Conservation (phyloP, 495 filamentous ascomycete species). For the Penicillium desertorum region DNA sequence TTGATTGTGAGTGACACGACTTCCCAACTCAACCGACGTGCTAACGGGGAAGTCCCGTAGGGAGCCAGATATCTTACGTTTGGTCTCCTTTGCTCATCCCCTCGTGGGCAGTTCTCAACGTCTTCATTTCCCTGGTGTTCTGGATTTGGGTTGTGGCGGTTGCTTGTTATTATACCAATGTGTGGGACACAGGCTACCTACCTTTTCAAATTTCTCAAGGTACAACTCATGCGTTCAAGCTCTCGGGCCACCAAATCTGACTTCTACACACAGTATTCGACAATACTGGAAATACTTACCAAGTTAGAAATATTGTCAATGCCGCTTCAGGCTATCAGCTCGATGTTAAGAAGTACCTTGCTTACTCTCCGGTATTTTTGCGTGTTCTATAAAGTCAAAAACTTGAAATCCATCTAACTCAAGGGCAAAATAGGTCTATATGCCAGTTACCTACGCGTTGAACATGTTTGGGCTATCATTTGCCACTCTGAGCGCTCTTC, state of each 20-base stretch:
- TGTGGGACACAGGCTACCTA: conserved; percentile 48
- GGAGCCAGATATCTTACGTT: conserved; percentile 84
- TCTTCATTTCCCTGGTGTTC: conserved; percentile 68
- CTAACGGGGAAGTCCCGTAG: conserved; percentile 50
- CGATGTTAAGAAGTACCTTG: conserved; percentile 65
- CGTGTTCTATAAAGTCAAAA: not conserved
- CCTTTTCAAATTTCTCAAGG: conserved; percentile 30
- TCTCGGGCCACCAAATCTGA: not conserved
- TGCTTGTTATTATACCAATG: conserved; percentile 49
- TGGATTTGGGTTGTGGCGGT: conserved; percentile 78
- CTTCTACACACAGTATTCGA: conserved; percentile 62
- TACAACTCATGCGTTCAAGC: conserved; percentile 1
- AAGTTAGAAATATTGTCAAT: conserved; percentile 71
- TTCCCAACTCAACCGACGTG: conserved; percentile 41
- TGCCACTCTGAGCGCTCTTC: conserved; percentile 67
- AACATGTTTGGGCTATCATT: conserved; percentile 76
- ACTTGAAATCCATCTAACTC: not conserved
- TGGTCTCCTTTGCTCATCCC: conserved; percentile 76
- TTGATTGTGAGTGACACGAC: conserved; percentile 52
- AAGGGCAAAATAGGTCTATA: conserved; percentile 53
- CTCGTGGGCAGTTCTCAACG: conserved; percentile 82
- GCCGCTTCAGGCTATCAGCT: conserved; percentile 61
- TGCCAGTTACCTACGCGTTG: conserved; percentile 79
- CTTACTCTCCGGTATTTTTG: conserved; percentile 56
- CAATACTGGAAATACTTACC: conserved; percentile 72